A percentile compares a stretch with the other conserved stretches of the same genome.
These are phyloP conservation scores for Metschnikowia noctiluminum DNA, from an alignment of 805 yeast species.

Conservation along the genomic window DNA sequence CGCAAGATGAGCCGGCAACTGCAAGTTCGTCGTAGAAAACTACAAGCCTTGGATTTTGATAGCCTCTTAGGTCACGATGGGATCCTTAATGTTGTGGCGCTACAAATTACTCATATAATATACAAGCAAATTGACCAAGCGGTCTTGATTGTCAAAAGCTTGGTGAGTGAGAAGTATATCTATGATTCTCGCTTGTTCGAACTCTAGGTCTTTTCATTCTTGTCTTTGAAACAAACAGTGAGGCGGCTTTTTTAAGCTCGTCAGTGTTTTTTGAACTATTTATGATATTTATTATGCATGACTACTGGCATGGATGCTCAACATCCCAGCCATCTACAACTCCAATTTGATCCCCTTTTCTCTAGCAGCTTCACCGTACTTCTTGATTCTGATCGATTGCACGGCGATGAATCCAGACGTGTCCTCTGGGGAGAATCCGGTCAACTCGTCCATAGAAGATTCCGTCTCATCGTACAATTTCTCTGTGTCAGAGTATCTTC, in stretches of 20 bases:
- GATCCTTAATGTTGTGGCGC: constrained; percentile 24
- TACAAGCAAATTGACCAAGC: constrained; percentile 30
- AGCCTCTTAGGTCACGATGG: constrained; percentile 32
- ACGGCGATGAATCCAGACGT: constrained; percentile 97
- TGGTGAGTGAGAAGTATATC: constrained; percentile 36
- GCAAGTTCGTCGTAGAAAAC: constrained; percentile 8
- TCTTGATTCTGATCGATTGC: constrained; percentile 97
- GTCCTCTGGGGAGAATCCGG: constrained; percentile 96
- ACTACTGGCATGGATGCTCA: neutral
- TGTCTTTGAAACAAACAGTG: no score
- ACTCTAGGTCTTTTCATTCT: neutral
- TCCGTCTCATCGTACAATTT: constrained; percentile 96
- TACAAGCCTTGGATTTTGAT: constrained; percentile 23
- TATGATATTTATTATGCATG: constrained; percentile 1
- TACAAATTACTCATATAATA: constrained; percentile 29
- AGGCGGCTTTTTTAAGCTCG: no score
- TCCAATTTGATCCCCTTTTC: constrained; percentile 60
- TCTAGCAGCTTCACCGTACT: constrained; percentile 93
- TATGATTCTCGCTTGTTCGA: constrained; percentile 11
- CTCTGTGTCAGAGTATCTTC: constrained; percentile 94
- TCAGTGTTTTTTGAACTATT: neutral
- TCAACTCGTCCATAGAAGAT: constrained; percentile 98
- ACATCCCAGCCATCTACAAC: constrained; percentile 30
- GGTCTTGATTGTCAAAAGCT: constrained; percentile 25
- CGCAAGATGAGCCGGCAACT: constrained; percentile 6